Base-by-base conservation (phyloP, 2,329 filamentous ascomycete genomes). In the Sphaerulina vaccinii region DNA sequence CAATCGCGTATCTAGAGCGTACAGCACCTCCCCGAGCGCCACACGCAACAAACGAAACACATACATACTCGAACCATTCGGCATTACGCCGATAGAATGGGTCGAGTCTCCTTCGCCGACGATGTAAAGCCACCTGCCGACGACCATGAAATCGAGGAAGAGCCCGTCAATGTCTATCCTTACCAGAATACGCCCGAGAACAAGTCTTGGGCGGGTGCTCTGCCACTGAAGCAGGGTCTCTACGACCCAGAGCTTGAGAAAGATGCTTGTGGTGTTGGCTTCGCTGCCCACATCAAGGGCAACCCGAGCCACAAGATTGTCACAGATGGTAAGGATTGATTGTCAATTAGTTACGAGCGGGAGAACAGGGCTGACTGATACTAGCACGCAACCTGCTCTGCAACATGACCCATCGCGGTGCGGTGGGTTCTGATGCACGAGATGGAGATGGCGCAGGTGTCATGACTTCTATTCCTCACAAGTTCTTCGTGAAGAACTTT, bases 331-430 rank as follows among this genome's bases (percentile, higher is more conserved):
- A 74, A 77, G 84, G 75, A 33, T 29, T 5, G 39, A 36, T 1
- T 42, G 13, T 5, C 1, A 9, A 16, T 21, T 3, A 5, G n/a
- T 13, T 29, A 8, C 11, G 13, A 32, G 47, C 44, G 40, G 48
- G 22, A 29, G 42, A 42, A 8, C 22, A 15, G 15, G 15, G 29
- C 48, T 50, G 32, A 50, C 32, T 22, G 24, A 13, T 29, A 10
- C 38, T 65, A 93, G 89, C 91, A 62, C 87, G 89, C 62, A 95
- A 91, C 74, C 80, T 99, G 57, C 85, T 99, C 59, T 99, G 93
- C 81, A 97, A 99, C 82, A 99, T 99, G 93, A 97, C 93, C 80
- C 93, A 99, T 79, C 87, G 93, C 72, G 93, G 93, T 79, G 93
- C 93, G 59, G 92, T 97, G 65, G 93, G 93, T 64, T 97, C 93